Percentiles rank a stretch among this genome's conserved stretches.
Conservation (phyloP, 2,329 filamentous ascomycete genomes). For the Colletotrichum sp. region DNA sequence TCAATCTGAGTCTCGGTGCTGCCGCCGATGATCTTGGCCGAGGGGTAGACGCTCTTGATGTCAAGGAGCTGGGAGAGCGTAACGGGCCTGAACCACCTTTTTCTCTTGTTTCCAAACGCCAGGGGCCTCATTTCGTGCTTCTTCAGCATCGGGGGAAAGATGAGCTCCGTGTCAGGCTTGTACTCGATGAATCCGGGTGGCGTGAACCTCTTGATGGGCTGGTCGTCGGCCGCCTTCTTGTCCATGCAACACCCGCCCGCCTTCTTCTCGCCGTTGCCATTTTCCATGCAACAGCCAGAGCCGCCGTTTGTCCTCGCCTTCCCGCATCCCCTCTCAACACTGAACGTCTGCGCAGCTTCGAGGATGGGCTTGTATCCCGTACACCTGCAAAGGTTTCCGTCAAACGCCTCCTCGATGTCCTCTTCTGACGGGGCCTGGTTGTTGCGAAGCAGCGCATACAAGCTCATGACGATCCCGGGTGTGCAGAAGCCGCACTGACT, state of each 20-base stretch:
- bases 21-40: slow-evolving; percentile 92
- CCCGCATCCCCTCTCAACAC: slow-evolving; percentile 54
- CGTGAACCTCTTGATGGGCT: slow-evolving; percentile 73
- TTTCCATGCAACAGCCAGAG: slow-evolving; percentile 76
- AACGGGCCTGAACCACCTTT: slow-evolving; percentile 90
- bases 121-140: slow-evolving; percentile 84
- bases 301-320: slow-evolving; percentile 55
- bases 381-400: slow-evolving; percentile 94
- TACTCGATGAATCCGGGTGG: slow-evolving; percentile 94
- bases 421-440: slow-evolving; percentile 77
- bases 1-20: slow-evolving; percentile 98
- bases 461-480: slow-evolving; percentile 96
- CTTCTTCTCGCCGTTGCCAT: slow-evolving; percentile 42
- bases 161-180: slow-evolving; percentile 90
- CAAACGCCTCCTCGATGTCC: slow-evolving; percentile 94
- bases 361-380: slow-evolving; percentile 95
- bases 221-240: slow-evolving; percentile 52
- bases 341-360: slow-evolving; percentile 92
- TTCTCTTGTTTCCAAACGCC: slow-evolving; percentile 91
- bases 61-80: slow-evolving; percentile 87
- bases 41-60: slow-evolving; percentile 85
- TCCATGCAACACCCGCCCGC: slow-evolving; percentile 74
- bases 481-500: slow-evolving; percentile 96
- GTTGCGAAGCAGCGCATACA: slow-evolving; percentile 92
- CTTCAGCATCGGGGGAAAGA: slow-evolving; percentile 86